phyloP scores from a whole-genome alignment of 805 yeast species.

The Pichia occidentalis region DNA sequence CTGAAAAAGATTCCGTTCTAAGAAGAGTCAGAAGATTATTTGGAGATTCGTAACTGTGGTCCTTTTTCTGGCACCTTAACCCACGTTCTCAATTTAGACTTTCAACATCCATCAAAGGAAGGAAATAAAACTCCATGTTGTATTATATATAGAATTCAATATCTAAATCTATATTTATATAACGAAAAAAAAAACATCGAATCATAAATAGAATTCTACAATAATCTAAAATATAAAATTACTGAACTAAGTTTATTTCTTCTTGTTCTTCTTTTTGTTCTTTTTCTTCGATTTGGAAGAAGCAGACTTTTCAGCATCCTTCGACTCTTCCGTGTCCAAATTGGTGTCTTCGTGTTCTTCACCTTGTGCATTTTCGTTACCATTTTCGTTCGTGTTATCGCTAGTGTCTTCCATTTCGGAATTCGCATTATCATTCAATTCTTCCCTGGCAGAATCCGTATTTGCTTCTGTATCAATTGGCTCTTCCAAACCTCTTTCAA shows the following conservation, averaged over 20 bases:
- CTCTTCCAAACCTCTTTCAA: constrained; percentile 12
- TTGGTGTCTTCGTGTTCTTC: not conserved
- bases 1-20: constrained; percentile 93
- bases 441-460: not conserved
- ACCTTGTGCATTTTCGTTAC: constrained; percentile 3
- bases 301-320: not conserved
- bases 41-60: constrained; percentile 71
- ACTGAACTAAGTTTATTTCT: constrained; percentile 14
- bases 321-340: not conserved
- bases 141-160: too few species aligned
- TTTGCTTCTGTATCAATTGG: not conserved
- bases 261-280: constrained; percentile 27
- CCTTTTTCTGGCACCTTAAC: too few species aligned
- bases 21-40: constrained; percentile 91
- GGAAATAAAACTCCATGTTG: too few species aligned
- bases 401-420: constrained; percentile 4
- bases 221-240: not conserved
- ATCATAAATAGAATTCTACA: constrained; percentile 1
- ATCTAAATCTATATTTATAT: too few species aligned
- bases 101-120: too few species aligned
- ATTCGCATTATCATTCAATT: constrained; percentile 7
- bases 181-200: too few species aligned
- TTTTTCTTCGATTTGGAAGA: not conserved
- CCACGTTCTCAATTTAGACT: too few species aligned
- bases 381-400: not conserved